phyloP scores from a whole-genome alignment of 305 asterid species.

The Fraxinus dipetala region DNA sequence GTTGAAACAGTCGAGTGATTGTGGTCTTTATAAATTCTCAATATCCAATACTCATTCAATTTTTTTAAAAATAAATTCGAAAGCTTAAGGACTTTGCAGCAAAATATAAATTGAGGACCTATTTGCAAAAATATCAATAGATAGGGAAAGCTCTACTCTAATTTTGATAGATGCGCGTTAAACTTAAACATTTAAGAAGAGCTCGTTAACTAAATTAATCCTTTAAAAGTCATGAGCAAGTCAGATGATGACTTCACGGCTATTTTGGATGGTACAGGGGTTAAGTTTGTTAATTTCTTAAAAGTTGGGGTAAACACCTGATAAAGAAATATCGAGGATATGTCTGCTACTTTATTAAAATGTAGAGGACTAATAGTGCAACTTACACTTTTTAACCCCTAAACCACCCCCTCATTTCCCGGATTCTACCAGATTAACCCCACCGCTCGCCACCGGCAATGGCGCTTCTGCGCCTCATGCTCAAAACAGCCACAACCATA shows the following conservation, averaged over 20 bases:
- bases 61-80: background rate
- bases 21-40: background rate
- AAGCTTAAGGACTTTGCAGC: background rate
- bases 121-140: background rate
- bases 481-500: constrained; percentile 24
- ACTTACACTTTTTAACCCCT: background rate
- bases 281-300: background rate
- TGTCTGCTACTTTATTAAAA: background rate
- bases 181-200: background rate
- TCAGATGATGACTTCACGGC: background rate
- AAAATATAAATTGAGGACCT: background rate
- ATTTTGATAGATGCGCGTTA: background rate
- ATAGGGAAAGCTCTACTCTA: background rate
- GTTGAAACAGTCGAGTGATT: background rate
- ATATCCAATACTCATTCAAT: background rate
- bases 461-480: constrained; percentile 35
- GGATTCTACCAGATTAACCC: background rate
- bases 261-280: background rate
- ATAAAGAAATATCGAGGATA: background rate
- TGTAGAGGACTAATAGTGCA: background rate
- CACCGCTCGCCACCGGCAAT: constrained; percentile 11
- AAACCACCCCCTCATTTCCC: background rate
- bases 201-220: background rate
- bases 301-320: background rate
- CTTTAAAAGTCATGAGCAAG: background rate